Evolutionary conservation across 1,284 basidiomycete species (phyloP).

Genomic region (Ceratobasidium sp.): DNA sequence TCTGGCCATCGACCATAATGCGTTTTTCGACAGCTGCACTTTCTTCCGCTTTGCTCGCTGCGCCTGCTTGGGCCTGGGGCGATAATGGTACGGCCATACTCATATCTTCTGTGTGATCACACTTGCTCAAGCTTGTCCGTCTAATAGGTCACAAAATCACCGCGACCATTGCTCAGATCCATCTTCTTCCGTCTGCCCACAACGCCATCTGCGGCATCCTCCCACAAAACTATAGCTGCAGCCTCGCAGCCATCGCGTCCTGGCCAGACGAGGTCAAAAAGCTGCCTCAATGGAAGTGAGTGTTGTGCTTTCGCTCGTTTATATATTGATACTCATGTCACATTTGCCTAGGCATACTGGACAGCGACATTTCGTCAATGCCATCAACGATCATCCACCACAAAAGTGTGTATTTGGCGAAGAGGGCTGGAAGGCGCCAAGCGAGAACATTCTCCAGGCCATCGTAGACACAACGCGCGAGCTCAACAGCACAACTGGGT

Average conservation of each 20-base stretch:
- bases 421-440: constrained; percentile 71
- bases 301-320: constrained; percentile 36
- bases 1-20: neutral
- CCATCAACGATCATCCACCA: constrained; percentile 76
- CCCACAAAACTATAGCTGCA: constrained; percentile 64
- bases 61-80: neutral
- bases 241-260: constrained; percentile 79
- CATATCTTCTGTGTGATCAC: neutral
- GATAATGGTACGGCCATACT: neutral
- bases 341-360: neutral
- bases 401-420: constrained; percentile 77
- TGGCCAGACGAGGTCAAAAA: constrained; percentile 82
- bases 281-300: constrained; percentile 54
- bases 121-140: neutral
- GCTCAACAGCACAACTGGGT: constrained; percentile 50
- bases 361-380: constrained; percentile 74
- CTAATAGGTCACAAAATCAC: constrained; percentile 82
- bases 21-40: neutral
- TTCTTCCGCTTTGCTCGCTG: neutral
- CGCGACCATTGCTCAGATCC: constrained; percentile 91
- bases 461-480: constrained; percentile 77
- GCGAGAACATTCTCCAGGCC: constrained; percentile 75
- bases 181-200: constrained; percentile 78
- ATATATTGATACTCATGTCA: constrained; percentile 43
- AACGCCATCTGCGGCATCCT: constrained; percentile 72